These are phyloP conservation scores for Mycena crocata DNA, from an alignment of 768 basidiomycete species.

Conservation along the genomic window DNA sequence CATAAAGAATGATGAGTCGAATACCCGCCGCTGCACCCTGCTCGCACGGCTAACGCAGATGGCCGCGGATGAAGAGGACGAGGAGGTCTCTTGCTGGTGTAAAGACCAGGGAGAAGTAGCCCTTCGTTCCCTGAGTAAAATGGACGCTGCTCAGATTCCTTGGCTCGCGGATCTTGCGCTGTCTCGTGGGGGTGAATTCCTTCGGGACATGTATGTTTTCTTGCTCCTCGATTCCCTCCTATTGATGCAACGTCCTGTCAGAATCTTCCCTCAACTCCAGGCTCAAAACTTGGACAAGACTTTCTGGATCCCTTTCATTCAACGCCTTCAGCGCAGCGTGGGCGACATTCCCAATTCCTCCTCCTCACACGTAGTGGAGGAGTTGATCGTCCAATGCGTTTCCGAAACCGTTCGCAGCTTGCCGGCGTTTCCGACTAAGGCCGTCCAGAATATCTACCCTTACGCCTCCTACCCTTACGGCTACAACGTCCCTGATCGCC, in stretches of 20 bases:
- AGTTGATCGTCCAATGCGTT: conserved; percentile 18
- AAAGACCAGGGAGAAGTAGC: conserved; percentile 14
- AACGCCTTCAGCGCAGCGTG: conserved; percentile 6
- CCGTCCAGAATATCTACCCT: neutral
- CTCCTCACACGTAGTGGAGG: neutral
- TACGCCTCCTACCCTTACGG: too few species aligned
- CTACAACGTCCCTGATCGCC: neutral
- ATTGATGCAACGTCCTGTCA: neutral
- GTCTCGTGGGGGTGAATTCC: conserved; percentile 25
- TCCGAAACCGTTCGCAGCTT: conserved; percentile 18
- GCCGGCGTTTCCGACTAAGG: conserved; percentile 25
- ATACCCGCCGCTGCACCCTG: conserved; percentile 20
- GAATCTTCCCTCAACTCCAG: conserved; percentile 27
- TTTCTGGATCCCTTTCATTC: conserved; percentile 25
- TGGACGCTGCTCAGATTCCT: conserved; percentile 27
- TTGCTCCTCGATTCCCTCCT: neutral
- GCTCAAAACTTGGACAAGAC: conserved; percentile 16
- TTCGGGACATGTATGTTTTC: conserved; percentile 23
- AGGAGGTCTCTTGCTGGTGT: conserved; percentile 27
- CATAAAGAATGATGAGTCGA: conserved; percentile 25
- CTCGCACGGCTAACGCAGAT: conserved; percentile 25
- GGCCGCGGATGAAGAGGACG: conserved; percentile 24
- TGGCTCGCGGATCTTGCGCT: conserved; percentile 28
- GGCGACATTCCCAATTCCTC: neutral
- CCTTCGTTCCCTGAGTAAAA: conserved; percentile 22